Evolutionary conservation across 805 yeast genomes (phyloP), one percentile per base, ranked within the genome.

Genomic region (Lachancea meyersii): DNA sequence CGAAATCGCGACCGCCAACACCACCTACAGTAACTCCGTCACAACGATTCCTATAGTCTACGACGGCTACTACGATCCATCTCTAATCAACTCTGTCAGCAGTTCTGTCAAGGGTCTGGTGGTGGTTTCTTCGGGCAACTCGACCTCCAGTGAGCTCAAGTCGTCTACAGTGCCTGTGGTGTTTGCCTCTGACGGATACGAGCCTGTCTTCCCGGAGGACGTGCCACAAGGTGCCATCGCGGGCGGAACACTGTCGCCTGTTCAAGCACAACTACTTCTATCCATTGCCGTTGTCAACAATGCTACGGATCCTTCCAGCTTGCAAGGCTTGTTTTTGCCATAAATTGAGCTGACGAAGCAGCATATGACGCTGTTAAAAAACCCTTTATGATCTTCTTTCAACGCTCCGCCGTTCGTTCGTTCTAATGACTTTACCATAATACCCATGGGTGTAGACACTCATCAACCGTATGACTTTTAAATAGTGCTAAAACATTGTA

Each of bases 181-280:
- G n/a, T 60, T 50, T 46, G 54, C 67, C 23, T 48, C 51, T n/a
- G 41, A 49, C 24, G 45, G 47, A 21, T 40, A 53, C 23, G 41
- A 45, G n/a, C 50, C 42, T 28, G 44, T 55, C 9, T 46, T 48
- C 5, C 41, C 44, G 5, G 46, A 47, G 4, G 49, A 48, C 17
- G 49, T 56, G 14, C 61, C 63, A 31, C 26, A 35, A 0, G 50
- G 50, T 16, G 54, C 59, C 11, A 49, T 61, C 32, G 53, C 61
- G 11, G 65, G 57, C 11, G 66, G 65, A 17, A 53, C 50, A 43
- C 43, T 61, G 40, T 46, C 61, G 13, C 65, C 67, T 36, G 39
- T 51, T 18, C 56, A 62, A 49, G 60, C 64, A 7, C 61, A 60
- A 38, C 42, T 61, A n/a, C 43, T 62, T 34, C 44, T 58, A 18